Conservation (phyloP, 208 protist genomes). For the Trypanosoma scelopori region DNA sequence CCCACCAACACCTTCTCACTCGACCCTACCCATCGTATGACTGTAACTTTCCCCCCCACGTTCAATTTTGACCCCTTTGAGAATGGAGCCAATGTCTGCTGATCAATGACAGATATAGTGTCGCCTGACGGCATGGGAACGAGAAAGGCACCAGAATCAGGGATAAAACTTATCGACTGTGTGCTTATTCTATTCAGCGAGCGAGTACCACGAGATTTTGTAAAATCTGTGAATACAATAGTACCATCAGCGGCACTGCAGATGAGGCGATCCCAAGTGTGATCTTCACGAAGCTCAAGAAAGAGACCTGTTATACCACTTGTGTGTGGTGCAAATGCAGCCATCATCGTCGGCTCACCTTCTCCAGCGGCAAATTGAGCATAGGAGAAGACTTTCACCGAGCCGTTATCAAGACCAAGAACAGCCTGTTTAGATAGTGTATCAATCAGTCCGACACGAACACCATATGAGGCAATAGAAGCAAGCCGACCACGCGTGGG, state of each 20-base stretch:
- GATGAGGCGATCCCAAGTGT: constrained; percentile 54
- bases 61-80: constrained; percentile 12
- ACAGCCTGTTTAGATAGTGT: constrained; percentile 51
- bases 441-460: constrained; percentile 42
- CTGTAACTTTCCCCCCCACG: constrained; percentile 4
- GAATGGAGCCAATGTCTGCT: constrained; percentile 2
- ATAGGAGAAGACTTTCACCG: constrained; percentile 57
- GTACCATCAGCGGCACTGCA: constrained; percentile 41
- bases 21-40: constrained; percentile 17
- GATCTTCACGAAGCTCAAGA: constrained; percentile 43
- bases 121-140: not conserved
- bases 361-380: constrained; percentile 41
- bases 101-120: constrained; percentile 15
- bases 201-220: constrained; percentile 4
- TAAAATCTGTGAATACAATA: constrained; percentile 43
- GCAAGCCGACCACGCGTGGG: constrained; percentile 28
- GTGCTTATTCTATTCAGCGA: constrained; percentile 9
- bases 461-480: constrained; percentile 28
- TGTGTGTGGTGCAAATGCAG: constrained; percentile 32
- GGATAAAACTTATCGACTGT: constrained; percentile 14
- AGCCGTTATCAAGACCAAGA: constrained; percentile 57
- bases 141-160: constrained; percentile 8
- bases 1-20: constrained; percentile 18
- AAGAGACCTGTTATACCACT: constrained; percentile 53
- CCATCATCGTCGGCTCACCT: constrained; percentile 24